Conservation (phyloP, 192 early-diverging fungal species). For the Coemansia sp. region DNA sequence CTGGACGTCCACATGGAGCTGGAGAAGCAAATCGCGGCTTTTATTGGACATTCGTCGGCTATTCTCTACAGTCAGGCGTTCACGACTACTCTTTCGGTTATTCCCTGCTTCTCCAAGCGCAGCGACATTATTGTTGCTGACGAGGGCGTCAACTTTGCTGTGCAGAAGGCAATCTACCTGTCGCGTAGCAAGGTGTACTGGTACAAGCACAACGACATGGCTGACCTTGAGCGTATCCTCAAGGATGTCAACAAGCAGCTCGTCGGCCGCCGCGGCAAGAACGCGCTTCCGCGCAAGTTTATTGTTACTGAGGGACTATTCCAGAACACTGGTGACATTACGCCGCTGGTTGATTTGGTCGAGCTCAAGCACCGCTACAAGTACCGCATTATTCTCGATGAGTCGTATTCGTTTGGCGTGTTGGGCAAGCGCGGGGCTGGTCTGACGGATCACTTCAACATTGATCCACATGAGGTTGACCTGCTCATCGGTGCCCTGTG, state of each 20-base stretch:
- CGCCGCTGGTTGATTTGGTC: slow-evolving; percentile 76
- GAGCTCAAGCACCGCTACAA: slow-evolving; percentile 94
- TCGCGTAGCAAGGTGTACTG: slow-evolving; percentile 87
- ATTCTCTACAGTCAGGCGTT: slow-evolving; percentile 97
- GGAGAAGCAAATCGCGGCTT: slow-evolving; percentile 80
- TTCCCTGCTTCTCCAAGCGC: slow-evolving; percentile 95
- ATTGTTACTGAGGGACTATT: slow-evolving; percentile 94
- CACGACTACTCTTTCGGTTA: slow-evolving; percentile 86
- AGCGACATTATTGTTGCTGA: slow-evolving; percentile 96
- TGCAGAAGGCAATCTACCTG: slow-evolving; percentile 87
- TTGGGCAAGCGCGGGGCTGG: slow-evolving; percentile 86
- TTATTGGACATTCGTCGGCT: slow-evolving; percentile 79
- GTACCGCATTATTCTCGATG: slow-evolving; percentile 94
- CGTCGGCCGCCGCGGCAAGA: slow-evolving; percentile 63
- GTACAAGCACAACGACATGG: slow-evolving; percentile 98
- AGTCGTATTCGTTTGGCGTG: slow-evolving; percentile 85
- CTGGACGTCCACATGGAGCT: slow-evolving; percentile 94
- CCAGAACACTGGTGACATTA: slow-evolving; percentile 83
- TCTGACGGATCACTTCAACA: slow-evolving; percentile 77
- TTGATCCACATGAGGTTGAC: slow-evolving; percentile 77
- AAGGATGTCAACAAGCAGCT: slow-evolving; percentile 71
- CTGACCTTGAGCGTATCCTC: slow-evolving; percentile 86
- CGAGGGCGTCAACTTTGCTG: slow-evolving; percentile 81
- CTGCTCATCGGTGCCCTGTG: slow-evolving; percentile 86
- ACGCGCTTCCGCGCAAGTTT: slow-evolving; percentile 83